These are phyloP conservation scores for Camellia granthamiana DNA, from an alignment of 148 eudicot genomes.

Conservation along the genomic window DNA sequence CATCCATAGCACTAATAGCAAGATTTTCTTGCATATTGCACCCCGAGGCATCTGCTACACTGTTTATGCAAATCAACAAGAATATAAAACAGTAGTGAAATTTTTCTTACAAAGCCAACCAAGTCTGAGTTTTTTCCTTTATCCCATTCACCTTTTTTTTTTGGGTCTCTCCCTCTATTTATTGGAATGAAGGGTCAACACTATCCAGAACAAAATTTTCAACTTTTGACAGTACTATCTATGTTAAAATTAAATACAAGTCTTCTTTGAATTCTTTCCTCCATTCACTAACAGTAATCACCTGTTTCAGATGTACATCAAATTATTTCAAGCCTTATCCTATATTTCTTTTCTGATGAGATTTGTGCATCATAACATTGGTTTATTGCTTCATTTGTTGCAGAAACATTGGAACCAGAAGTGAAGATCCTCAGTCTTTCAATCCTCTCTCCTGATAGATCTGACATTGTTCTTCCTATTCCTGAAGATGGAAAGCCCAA, in stretches of 20 bases:
- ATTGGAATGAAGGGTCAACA: background rate
- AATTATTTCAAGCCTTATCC: background rate
- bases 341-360: background rate
- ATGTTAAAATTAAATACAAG: background rate
- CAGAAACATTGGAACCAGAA: slow-evolving; percentile 62
- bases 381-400: slow-evolving; percentile 14
- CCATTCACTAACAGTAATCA: background rate
- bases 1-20: background rate
- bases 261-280: background rate
- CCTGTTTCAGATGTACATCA: background rate
- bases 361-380: background rate
- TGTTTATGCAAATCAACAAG: too few species aligned
- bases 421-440: slow-evolving; percentile 64
- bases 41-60: background rate
- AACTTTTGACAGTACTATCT: background rate
- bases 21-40: background rate
- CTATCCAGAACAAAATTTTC: background rate
- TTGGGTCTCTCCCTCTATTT: background rate
- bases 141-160: too few species aligned
- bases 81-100: background rate
- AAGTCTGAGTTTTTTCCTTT: background rate
- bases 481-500: slow-evolving; percentile 67
- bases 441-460: slow-evolving; percentile 52
- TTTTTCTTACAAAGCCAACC: background rate
- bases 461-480: slow-evolving; percentile 53